phyloP scores from a whole-genome alignment of 345 rosid genomes.

The Viola odorata region DNA sequence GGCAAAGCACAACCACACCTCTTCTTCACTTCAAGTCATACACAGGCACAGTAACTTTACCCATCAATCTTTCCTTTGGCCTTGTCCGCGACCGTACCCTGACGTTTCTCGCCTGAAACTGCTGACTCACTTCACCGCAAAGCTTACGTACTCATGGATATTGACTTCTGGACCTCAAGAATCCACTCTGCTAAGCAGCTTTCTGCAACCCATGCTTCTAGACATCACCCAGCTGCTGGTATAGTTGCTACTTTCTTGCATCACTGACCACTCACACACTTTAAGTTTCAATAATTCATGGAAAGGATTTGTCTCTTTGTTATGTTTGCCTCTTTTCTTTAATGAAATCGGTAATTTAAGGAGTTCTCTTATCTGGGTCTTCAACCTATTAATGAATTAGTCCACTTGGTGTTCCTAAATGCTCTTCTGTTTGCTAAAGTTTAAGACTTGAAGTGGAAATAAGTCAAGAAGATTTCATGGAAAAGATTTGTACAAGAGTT shows the following conservation, averaged over 20 bases:
- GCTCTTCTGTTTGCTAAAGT: too few species aligned
- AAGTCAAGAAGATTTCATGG: too few species aligned
- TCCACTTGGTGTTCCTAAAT: too few species aligned
- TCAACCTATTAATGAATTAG: neutral
- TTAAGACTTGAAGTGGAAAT: too few species aligned
- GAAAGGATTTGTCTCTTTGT: neutral
- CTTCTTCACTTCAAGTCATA: neutral
- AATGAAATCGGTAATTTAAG: too few species aligned
- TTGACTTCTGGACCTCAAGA: constrained; percentile 39
- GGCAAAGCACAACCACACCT: neutral
- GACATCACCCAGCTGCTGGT: constrained; percentile 10
- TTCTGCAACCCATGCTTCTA: constrained; percentile 29
- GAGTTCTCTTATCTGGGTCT: neutral
- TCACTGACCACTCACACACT: neutral
- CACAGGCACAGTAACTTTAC: neutral
- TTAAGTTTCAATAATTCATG: neutral
- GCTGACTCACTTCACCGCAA: neutral
- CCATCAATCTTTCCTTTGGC: neutral
- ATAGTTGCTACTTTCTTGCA: constrained; percentile 17
- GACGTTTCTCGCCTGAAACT: constrained; percentile 12
- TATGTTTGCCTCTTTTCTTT: neutral
- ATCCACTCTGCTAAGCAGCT: constrained; percentile 33
- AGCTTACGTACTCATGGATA: constrained; percentile 33
- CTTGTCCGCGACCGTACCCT: constrained; percentile 1
- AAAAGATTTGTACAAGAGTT: neutral